Evolutionary conservation across 1,284 basidiomycete genomes (phyloP), one percentile per base, ranked within the genome.

Genomic region (Trametes polyzona): DNA sequence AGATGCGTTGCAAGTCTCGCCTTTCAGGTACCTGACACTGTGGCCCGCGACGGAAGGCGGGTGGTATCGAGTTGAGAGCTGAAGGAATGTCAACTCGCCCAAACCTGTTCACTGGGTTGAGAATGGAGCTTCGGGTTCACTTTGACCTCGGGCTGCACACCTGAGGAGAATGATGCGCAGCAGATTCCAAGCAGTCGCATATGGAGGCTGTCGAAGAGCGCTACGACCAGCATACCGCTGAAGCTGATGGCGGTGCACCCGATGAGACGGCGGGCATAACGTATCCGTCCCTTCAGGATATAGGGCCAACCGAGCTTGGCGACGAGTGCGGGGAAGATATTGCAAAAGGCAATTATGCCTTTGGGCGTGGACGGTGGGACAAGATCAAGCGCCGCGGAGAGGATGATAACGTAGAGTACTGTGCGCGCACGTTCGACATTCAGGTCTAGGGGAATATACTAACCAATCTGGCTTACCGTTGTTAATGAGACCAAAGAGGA

Each of bases 241-340:
- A 88, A 86, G 66, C 90, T 93, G 52, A 92, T 71, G 1, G 78
- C 60, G 44, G 87, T 90, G 67, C 96, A 97, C 37, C 88, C 86
- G 6, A 85, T 60, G n/a, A 97, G 71, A 16, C 95, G 82, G 46
- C 80, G 83, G 0, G 78, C 75, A 70, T 97, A 98, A 59, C 86
- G 81, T 73, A 96, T 91, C 59, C 82, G 78, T 0, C 95, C 95
- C 65, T 86, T 89, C 36, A 94, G 80, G 8, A 96, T 64, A 67
- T 98, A 95, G 0, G 96, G 96, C 95, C 95, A 99, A 9, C 87
- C 87, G 2, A 97, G 80, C 75, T 98, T 99, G 21, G 93, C 94
- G 0, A 87, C 69, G 1, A 95, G 74, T 0, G 90, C 83, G 0
- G 92, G 93, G 23, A 89, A 83, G 56, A 96, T 95, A 69, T 96